These are phyloP conservation scores for Ajuga reptans DNA, from an alignment of 305 asterid genomes.

Conservation along the genomic window DNA sequence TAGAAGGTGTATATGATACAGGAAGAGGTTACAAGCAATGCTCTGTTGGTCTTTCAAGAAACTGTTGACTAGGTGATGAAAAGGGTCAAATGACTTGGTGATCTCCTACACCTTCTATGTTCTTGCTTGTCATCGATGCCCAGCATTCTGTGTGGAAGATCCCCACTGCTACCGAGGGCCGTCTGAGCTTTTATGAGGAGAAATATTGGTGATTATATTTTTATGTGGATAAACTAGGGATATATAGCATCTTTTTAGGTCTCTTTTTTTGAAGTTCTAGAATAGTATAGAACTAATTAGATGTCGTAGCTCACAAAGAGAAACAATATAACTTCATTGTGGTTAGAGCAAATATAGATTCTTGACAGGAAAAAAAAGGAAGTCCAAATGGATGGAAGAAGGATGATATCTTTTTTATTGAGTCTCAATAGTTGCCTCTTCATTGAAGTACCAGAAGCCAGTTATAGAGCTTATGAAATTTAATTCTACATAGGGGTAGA, in stretches of 20 bases:
- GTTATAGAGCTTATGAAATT: background rate
- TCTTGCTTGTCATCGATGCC: background rate
- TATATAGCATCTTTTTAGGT: background rate
- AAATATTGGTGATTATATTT: background rate
- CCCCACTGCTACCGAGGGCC: too few relatives aligned
- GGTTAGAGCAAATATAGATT: background rate
- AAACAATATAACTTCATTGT: background rate
- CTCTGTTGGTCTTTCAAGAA: background rate
- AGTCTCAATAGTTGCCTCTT: background rate
- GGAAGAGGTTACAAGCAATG: background rate
- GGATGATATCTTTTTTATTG: background rate
- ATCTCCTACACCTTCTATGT: background rate
- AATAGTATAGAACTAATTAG: background rate
- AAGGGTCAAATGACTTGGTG: background rate
- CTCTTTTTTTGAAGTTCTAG: conserved; percentile 2
- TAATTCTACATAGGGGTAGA: background rate
- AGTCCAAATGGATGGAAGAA: conserved; percentile 7
- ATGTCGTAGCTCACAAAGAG: conserved; percentile 2
- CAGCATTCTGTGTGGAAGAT: background rate
- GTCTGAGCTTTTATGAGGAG: too few relatives aligned
- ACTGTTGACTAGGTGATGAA: background rate
- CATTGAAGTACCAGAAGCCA: background rate
- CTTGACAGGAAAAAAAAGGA: background rate
- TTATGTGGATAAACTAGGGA: background rate
- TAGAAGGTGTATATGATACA: conserved; percentile 1